Conservation (phyloP, 164 flowering plant species). For the Vitis cinerea region DNA sequence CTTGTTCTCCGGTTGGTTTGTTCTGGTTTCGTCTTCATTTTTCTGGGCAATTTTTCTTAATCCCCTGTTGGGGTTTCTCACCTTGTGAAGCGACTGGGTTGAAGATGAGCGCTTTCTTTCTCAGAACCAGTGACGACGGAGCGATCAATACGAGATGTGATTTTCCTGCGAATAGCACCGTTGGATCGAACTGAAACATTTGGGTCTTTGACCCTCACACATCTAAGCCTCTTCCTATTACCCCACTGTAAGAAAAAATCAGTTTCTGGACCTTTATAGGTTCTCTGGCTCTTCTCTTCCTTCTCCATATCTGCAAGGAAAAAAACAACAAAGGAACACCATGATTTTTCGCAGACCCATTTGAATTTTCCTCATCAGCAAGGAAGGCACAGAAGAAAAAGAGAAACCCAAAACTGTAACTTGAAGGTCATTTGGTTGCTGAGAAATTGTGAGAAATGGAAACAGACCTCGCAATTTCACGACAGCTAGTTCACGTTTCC, state of each 20-base stretch:
- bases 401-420: conserved; percentile 2
- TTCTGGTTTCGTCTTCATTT: too few relatives aligned
- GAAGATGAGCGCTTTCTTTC: conserved; percentile 17
- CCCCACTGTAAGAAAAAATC: conserved; percentile 53
- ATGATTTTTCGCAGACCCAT: neutral
- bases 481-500: neutral
- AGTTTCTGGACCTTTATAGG: conserved; percentile 22
- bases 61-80: neutral
- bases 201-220: conserved; percentile 37
- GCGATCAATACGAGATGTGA: conserved; percentile 27
- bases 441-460: neutral
- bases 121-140: conserved; percentile 15
- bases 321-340: conserved; percentile 1
- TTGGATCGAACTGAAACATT: conserved; percentile 12
- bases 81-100: conserved; percentile 29
- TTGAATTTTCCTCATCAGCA: neutral
- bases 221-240: conserved; percentile 40
- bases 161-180: conserved; percentile 24
- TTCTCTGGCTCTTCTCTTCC: conserved; percentile 29
- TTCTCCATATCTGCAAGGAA: conserved; percentile 27
- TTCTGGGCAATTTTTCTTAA: too few relatives aligned
- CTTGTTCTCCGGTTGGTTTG: conserved; percentile 11
- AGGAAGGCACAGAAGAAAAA: neutral
- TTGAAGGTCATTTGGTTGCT: neutral
- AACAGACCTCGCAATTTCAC: too few relatives aligned